phyloP scores from a whole-genome alignment of 345 rosid genomes.

The Salix koriyanagi region DNA sequence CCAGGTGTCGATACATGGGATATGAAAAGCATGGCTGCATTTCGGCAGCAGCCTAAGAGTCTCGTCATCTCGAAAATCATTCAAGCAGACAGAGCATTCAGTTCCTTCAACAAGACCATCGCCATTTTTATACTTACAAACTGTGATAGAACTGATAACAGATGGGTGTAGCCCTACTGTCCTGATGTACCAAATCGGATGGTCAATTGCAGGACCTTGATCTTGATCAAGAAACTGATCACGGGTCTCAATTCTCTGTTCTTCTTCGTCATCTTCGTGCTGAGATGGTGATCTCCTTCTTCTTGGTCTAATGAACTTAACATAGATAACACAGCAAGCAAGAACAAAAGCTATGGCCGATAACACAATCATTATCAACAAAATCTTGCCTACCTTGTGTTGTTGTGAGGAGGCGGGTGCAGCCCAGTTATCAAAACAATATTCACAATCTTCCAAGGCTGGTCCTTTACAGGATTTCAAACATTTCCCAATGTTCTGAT shows the following conservation, averaged over 20 bases:
- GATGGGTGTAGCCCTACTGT: constrained; percentile 20
- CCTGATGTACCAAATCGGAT: constrained; percentile 23
- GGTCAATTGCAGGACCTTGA: constrained; percentile 20
- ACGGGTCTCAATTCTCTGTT: constrained; percentile 1
- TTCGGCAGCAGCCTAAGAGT: constrained; percentile 19
- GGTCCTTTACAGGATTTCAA: too few species aligned
- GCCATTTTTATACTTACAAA: constrained; percentile 18
- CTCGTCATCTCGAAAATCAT: constrained; percentile 22
- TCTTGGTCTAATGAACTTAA: constrained; percentile 2
- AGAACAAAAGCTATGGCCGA: background rate
- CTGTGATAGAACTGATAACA: constrained; percentile 19
- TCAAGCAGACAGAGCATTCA: constrained; percentile 26
- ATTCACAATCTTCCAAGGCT: accelerated
- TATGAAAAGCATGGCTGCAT: constrained; percentile 27
- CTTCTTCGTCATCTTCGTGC: background rate
- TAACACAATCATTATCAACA: background rate
- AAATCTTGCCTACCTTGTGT: background rate
- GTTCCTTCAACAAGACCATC: constrained; percentile 26
- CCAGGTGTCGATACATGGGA: constrained; percentile 31
- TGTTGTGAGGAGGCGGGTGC: background rate
- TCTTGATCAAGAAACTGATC: constrained; percentile 21
- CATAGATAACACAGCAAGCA: background rate
- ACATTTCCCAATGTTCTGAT: too few species aligned
- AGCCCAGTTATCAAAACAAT: background rate
- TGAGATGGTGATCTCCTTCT: background rate